Evolutionary conservation across 2,329 filamentous ascomycete genomes (phyloP), one percentile per base, ranked within the genome.

Genomic region (Aureobasidium uvarum): DNA sequence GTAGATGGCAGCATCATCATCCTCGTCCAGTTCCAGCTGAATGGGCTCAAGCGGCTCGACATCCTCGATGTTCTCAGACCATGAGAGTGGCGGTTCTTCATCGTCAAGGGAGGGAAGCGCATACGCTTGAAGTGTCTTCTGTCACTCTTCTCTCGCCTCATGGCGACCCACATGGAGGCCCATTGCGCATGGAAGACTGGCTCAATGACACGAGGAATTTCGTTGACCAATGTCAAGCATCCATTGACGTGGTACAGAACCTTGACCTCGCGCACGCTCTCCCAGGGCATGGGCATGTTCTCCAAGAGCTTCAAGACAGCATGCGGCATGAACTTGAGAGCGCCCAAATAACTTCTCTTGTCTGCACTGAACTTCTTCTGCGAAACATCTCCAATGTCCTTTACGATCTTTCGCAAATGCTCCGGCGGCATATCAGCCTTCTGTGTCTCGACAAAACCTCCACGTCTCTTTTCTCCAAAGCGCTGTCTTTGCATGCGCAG

Each of bases 261-360:
- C 80, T 98, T 98, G 68, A 99, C 96, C 74, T 99, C 95, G 68
- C 93, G 87, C 31, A 92, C 88, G 66, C 92, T 95, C 80, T 99
- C 95, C 95, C 95, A 99, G 0, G 95, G 95, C 95, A 99, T 99
- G 4, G 95, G 95, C 95, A 99, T 99, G 73, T 99, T 99, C 81
- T 99, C 95, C 65, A 99, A 79, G 28, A 99, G 84, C 81, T 99
- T 99, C 80, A 99, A 80, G 13, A 99, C 95, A 6, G 95, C 95
- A 76, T 99, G 95, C 1, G 95, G 95, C 95, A 99, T 99, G 80
- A 97, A 99, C 80, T 99, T 99, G 69, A 99, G 80, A 39, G 96
- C 95, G 68, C 96, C 96, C 55, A 99, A 84, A 77, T 99, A 99
- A 79, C 93, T 97, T 71, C 95, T 87, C 84, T 99, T 99, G 81